phyloP scores from a whole-genome alignment of 2,329 filamentous ascomycete species.

The Eutypella sp. region DNA sequence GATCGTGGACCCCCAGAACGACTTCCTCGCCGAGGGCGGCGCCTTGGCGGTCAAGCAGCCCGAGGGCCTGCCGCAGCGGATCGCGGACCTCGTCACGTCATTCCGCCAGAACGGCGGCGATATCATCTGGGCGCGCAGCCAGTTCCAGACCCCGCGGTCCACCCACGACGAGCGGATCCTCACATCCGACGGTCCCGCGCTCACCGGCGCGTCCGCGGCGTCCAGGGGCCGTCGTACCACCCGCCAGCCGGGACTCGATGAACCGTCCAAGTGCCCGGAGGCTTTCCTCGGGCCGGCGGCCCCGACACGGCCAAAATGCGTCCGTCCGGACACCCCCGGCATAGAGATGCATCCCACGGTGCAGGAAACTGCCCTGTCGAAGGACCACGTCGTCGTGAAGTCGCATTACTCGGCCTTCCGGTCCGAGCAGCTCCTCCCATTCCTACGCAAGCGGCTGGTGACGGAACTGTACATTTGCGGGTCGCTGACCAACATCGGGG shows the following conservation, averaged over 20 bases:
- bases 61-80: conserved; percentile 60
- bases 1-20: conserved; percentile 83
- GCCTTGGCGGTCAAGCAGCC: conserved; percentile 62
- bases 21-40: conserved; percentile 69
- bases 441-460: conserved; percentile 79
- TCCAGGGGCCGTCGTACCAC: conserved; percentile 17
- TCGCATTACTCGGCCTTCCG: conserved; percentile 85
- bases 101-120: conserved; percentile 68
- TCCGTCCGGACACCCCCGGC: conserved; percentile 40
- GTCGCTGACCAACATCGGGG: conserved; percentile 77
- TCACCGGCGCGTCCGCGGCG: conserved; percentile 9
- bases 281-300: conserved; percentile 37
- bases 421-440: conserved; percentile 65
- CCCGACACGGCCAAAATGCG: conserved; percentile 33
- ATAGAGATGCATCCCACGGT: conserved; percentile 40
- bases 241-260: conserved; percentile 21
- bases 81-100: conserved; percentile 59
- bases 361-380: conserved; percentile 38
- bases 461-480: conserved; percentile 89
- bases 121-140: conserved; percentile 80
- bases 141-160: conserved; percentile 61
- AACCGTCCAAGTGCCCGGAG: conserved; percentile 17
- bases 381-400: conserved; percentile 57
- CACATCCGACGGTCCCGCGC: conserved; percentile 28
- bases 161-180: conserved; percentile 50